phyloP scores from a whole-genome alignment of 306 rosid genomes.

The Abrus pulchellus region DNA sequence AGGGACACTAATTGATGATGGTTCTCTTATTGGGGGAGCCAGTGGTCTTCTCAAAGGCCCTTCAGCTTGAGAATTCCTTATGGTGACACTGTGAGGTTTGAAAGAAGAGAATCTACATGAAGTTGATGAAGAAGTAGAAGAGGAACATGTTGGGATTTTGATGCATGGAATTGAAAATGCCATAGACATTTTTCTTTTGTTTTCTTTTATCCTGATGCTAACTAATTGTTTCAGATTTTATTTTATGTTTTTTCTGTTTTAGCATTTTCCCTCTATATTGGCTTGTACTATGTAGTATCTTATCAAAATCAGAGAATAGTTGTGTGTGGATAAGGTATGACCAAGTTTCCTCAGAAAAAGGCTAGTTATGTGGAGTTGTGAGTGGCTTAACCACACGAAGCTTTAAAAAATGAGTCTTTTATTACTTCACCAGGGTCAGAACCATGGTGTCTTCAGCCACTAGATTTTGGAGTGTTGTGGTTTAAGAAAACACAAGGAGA shows the following conservation, averaged over 20 bases:
- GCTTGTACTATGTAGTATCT: constrained; percentile 52
- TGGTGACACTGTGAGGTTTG: constrained; percentile 51
- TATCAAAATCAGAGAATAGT: constrained; percentile 50
- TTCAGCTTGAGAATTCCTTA: constrained; percentile 82
- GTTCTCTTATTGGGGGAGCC: constrained; percentile 71
- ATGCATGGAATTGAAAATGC: constrained; percentile 71
- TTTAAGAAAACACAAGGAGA: background rate
- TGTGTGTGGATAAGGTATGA: constrained; percentile 73
- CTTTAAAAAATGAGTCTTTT: constrained; percentile 30
- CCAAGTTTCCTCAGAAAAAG: constrained; percentile 61
- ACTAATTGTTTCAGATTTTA: background rate
- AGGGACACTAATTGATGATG: constrained; percentile 54
- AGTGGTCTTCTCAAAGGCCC: constrained; percentile 92
- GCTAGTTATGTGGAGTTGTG: constrained; percentile 26
- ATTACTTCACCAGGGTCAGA: constrained; percentile 1
- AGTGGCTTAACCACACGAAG: constrained; percentile 32
- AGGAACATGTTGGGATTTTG: constrained; percentile 67
- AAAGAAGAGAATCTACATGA: constrained; percentile 50
- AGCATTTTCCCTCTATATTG: constrained; percentile 55
- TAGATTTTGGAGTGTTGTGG: constrained; percentile 16
- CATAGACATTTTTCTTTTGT: constrained; percentile 74
- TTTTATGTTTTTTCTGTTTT: constrained; percentile 1
- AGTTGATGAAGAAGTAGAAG: constrained; percentile 57
- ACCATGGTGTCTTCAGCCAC: constrained; percentile 1
- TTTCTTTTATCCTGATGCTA: constrained; percentile 19